Evolutionary conservation across 192 early-diverging fungal genomes (phyloP).

Genomic region (Backusella luteola): DNA sequence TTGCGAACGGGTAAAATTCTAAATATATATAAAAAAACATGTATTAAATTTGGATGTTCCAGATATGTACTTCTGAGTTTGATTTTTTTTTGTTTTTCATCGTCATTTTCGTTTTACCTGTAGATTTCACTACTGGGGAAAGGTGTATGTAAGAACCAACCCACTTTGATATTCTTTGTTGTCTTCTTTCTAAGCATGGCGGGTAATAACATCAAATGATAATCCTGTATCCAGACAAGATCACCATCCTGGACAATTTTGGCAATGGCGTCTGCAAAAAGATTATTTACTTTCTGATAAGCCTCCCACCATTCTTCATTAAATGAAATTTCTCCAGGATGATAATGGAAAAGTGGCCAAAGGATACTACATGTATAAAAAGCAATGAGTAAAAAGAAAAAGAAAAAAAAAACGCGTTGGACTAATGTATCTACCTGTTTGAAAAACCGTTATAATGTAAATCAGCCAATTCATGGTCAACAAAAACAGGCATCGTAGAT

Average conservation of each 20-base stretch:
- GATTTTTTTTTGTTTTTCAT: slow-evolving; percentile 8
- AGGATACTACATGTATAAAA: slow-evolving; percentile 67
- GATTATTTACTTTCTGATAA: slow-evolving; percentile 87
- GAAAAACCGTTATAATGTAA: slow-evolving; percentile 99
- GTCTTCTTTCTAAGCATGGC: slow-evolving; percentile 74
- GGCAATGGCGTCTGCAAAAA: slow-evolving; percentile 92
- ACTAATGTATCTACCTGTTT: slow-evolving; percentile 55
- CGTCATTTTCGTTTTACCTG: slow-evolving; percentile 49
- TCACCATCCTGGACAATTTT: slow-evolving; percentile 87
- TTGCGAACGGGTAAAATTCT: slow-evolving; percentile 91
- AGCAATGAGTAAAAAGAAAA: neutral
- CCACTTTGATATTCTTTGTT: slow-evolving; percentile 85
- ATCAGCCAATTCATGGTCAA: slow-evolving; percentile 91
- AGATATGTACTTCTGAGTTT: neutral
- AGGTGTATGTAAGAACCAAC: slow-evolving; percentile 98
- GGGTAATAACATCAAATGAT: slow-evolving; percentile 98
- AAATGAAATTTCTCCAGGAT: slow-evolving; percentile 97
- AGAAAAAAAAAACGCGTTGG: neutral
- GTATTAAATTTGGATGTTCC: neutral
- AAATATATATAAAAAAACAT: neutral
- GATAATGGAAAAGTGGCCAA: slow-evolving; percentile 99
- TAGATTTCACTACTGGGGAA: slow-evolving; percentile 98
- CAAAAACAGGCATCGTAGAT: slow-evolving; percentile 91
- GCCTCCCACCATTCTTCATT: slow-evolving; percentile 93
- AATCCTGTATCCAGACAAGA: slow-evolving; percentile 92